Conservation (phyloP, 1,284 basidiomycete species). For the Lignosus rhinocerotis region DNA sequence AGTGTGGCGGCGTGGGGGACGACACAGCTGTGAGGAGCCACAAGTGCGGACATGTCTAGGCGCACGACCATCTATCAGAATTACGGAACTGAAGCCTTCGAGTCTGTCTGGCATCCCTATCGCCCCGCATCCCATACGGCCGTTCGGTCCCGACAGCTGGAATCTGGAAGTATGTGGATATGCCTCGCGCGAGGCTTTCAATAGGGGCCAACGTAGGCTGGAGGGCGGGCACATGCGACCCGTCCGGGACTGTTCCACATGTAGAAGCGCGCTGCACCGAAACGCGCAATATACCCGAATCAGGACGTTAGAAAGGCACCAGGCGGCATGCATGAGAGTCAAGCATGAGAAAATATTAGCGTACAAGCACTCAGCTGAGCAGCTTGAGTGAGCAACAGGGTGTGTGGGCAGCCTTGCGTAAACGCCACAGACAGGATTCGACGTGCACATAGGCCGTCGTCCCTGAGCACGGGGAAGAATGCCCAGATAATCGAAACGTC, state of each 20-base stretch:
- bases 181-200: neutral
- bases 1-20: neutral
- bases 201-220: too few relatives aligned
- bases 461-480: neutral
- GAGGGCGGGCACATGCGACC: too few relatives aligned
- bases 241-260: too few relatives aligned
- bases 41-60: neutral
- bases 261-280: neutral
- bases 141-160: neutral
- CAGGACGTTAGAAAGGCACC: neutral
- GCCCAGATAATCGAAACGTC: neutral
- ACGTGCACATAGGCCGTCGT: neutral
- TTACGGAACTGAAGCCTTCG: neutral
- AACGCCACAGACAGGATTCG: neutral
- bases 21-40: neutral
- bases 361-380: neutral
- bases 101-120: neutral
- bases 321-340: neutral
- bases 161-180: neutral
- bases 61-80: neutral
- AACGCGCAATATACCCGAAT: neutral
- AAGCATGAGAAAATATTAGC: neutral
- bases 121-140: neutral
- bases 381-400: neutral
- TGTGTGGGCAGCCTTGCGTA: neutral